phyloP scores from a whole-genome alignment of 257 asterid species.

The Solanum lycopersicoides region DNA sequence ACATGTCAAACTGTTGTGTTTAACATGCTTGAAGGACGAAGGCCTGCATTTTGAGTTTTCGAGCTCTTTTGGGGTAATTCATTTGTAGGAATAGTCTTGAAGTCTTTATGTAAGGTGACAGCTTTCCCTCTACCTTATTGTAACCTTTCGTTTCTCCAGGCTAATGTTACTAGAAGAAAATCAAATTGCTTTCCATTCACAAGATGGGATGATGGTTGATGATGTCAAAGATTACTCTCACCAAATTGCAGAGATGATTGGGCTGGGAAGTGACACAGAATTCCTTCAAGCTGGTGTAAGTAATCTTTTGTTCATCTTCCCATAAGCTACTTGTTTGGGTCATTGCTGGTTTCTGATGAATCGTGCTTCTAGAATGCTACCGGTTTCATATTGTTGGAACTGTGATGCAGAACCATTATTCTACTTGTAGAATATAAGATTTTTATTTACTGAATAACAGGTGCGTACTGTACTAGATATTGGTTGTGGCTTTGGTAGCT shows the following conservation, averaged over 20 bases:
- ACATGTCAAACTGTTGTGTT: not conserved
- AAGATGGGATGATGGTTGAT: constrained; percentile 63
- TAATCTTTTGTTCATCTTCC: not conserved
- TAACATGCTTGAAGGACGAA: not conserved
- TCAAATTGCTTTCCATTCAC: constrained; percentile 90
- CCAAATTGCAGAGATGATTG: constrained; percentile 91
- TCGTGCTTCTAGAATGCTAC: not conserved
- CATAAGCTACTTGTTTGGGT: not conserved
- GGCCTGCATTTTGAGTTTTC: not conserved
- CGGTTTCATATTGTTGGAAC: not conserved
- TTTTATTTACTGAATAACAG: constrained; percentile 36
- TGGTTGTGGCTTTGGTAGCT: constrained; percentile 99
- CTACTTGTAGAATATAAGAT: not conserved
- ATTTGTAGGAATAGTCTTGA: not conserved
- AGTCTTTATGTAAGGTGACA: not conserved
- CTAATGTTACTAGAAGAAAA: constrained; percentile 94
- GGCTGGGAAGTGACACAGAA: constrained; percentile 78
- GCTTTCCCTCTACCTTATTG: not conserved
- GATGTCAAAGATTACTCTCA: constrained; percentile 85
- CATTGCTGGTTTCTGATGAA: not conserved
- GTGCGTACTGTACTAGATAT: constrained; percentile 82
- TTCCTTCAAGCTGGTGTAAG: constrained; percentile 85
- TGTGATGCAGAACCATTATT: not conserved
- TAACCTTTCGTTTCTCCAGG: constrained; percentile 38
- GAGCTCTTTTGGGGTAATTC: not conserved